Conservation (phyloP, 1,284 basidiomycete species). For the Meripilus lineatus region DNA sequence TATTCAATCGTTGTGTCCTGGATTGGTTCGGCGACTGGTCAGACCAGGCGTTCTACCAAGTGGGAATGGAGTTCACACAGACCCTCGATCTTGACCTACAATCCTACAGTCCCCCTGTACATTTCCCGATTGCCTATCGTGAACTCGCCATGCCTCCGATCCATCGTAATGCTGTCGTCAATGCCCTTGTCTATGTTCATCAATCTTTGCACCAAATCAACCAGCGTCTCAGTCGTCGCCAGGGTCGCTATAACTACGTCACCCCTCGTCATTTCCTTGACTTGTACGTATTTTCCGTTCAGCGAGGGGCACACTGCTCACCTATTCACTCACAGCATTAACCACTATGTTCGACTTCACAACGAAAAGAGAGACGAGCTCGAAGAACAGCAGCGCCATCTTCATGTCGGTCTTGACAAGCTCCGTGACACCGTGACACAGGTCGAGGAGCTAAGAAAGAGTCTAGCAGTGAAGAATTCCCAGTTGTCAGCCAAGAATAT, state of each 20-base stretch:
- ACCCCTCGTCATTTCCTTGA: conserved; percentile 98
- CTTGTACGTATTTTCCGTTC: conserved; percentile 65
- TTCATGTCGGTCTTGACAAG: conserved; percentile 98
- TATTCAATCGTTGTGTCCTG: conserved; percentile 97
- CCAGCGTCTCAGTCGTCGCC: conserved; percentile 81
- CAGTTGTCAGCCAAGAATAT: conserved; percentile 92
- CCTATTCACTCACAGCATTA: conserved; percentile 58
- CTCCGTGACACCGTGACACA: conserved; percentile 93
- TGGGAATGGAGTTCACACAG: conserved; percentile 92
- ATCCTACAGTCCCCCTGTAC: conserved; percentile 68
- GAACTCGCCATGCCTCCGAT: conserved; percentile 76
- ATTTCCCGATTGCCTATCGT: conserved; percentile 88
- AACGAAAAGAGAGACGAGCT: conserved; percentile 98
- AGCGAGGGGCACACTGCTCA: conserved; percentile 2
- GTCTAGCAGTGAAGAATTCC: conserved; percentile 89
- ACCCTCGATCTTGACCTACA: conserved; percentile 86
- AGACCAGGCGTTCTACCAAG: conserved; percentile 95
- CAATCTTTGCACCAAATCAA: conserved; percentile 89
- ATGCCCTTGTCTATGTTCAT: conserved; percentile 92
- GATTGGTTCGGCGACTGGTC: conserved; percentile 99
- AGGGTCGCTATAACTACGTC: conserved; percentile 94
- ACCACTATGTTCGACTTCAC: conserved; percentile 95
- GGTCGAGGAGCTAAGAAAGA: conserved; percentile 94
- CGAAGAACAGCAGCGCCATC: conserved; percentile 97
- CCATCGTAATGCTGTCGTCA: conserved; percentile 87